phyloP scores from a whole-genome alignment of 1,139 yeast species.

The Hemisphaericaspora subhashii region DNA sequence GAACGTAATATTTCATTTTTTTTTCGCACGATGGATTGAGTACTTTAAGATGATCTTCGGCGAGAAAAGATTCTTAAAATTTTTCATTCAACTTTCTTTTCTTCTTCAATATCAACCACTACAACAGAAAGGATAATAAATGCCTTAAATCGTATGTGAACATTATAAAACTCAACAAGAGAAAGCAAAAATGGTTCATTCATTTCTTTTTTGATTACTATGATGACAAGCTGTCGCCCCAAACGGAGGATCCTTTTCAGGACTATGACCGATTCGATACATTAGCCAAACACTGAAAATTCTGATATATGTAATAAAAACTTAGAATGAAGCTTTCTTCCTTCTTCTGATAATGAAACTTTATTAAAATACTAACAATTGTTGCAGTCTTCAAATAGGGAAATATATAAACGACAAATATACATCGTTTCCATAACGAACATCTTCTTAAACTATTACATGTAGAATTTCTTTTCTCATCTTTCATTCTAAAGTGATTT shows the following conservation, averaged over 20 bases:
- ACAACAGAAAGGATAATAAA: background rate
- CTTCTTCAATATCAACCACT: background rate
- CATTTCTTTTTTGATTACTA: constrained; percentile 5
- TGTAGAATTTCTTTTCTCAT: too few species aligned
- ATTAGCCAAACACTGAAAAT: constrained; percentile 55
- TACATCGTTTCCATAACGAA: background rate
- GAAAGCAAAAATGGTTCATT: too few species aligned
- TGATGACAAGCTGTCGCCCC: constrained; percentile 61
- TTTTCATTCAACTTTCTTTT: background rate
- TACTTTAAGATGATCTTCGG: too few species aligned
- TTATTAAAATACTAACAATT: background rate
- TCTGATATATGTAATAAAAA: constrained; percentile 29
- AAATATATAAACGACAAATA: too few species aligned
- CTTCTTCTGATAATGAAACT: background rate
- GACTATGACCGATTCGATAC: constrained; percentile 57
- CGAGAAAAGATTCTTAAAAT: background rate
- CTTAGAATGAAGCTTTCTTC: background rate
- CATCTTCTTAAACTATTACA: background rate
- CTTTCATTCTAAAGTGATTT: too few species aligned
- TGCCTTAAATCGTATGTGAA: constrained; percentile 1
- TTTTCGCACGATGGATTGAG: too few species aligned
- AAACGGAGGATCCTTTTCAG: constrained; percentile 58
- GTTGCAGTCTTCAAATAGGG: background rate
- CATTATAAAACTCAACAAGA: background rate
- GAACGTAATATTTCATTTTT: too few species aligned